These are phyloP conservation scores for Phialophora verrucosa DNA, from an alignment of 2,329 filamentous ascomycete species.

Conservation along the genomic window DNA sequence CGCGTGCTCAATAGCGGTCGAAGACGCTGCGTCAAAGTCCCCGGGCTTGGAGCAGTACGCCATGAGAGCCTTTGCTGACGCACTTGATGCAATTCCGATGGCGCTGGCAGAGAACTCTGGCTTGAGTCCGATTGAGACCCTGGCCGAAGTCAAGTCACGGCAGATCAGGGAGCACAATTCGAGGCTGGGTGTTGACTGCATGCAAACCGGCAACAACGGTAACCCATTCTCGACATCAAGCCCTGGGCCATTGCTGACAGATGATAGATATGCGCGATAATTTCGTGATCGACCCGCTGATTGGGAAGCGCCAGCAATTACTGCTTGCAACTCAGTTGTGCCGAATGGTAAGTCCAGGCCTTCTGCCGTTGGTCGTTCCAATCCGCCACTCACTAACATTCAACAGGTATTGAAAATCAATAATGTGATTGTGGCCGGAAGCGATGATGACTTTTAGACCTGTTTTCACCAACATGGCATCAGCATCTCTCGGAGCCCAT, in stretches of 20 bases:
- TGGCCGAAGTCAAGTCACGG: slow-evolving; percentile 93
- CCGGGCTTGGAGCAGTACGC: slow-evolving; percentile 98
- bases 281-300: slow-evolving; percentile 97
- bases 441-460: slow-evolving; percentile 78
- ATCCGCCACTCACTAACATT: slow-evolving; percentile 9
- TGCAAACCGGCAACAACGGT: slow-evolving; percentile 90
- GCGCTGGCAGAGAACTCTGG: slow-evolving; percentile 97
- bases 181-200: slow-evolving; percentile 93
- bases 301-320: slow-evolving; percentile 96
- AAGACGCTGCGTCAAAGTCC: slow-evolving; percentile 92
- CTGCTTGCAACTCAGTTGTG: slow-evolving; percentile 96
- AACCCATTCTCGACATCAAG: slow-evolving; percentile 28
- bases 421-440: slow-evolving; percentile 90
- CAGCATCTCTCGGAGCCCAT: slow-evolving; percentile 21
- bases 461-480: slow-evolving; percentile 13
- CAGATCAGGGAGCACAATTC: slow-evolving; percentile 86
- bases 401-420: slow-evolving; percentile 74
- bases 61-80: slow-evolving; percentile 97
- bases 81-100: slow-evolving; percentile 91
- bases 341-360: slow-evolving; percentile 70
- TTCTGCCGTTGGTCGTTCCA: not conserved
- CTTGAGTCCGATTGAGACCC: slow-evolving; percentile 90
- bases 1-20: slow-evolving; percentile 93
- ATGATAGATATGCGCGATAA: slow-evolving; percentile 86
- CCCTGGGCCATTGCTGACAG: slow-evolving; percentile 24